Percentiles rank a stretch among this genome's conserved stretches.
phyloP scores from a whole-genome alignment of 331 rosid species.

The Telfairia occidentalis region DNA sequence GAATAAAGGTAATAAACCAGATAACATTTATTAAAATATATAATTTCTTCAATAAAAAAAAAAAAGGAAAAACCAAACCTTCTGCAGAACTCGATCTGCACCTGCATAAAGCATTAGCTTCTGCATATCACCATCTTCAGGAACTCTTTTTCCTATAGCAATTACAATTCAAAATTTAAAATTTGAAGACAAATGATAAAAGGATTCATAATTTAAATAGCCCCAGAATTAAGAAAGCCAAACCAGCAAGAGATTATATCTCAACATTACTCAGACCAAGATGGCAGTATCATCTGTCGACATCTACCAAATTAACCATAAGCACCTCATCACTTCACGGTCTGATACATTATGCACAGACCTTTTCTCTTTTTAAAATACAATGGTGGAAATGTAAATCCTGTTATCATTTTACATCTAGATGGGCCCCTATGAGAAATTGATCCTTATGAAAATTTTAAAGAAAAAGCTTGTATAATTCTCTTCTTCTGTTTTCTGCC shows the following conservation, averaged over 20 bases:
- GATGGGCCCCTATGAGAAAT: neutral
- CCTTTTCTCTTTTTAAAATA: neutral
- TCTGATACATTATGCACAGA: neutral
- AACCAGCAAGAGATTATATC: neutral
- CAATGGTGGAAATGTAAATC: neutral
- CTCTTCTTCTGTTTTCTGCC: neutral
- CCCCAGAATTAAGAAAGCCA: neutral
- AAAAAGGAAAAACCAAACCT: slow-evolving; percentile 37
- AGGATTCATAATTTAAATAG: neutral
- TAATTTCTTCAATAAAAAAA: neutral
- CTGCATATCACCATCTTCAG: slow-evolving; percentile 51
- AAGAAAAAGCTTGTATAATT: neutral
- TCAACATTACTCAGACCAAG: neutral
- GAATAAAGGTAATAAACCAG: neutral
- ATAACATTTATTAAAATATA: neutral
- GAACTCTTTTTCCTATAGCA: slow-evolving; percentile 60
- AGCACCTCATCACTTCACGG: neutral
- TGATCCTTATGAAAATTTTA: neutral
- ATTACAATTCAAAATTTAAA: slow-evolving; percentile 5
- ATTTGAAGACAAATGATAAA: neutral
- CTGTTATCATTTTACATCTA: neutral
- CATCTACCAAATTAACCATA: neutral
- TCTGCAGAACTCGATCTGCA: slow-evolving; percentile 61
- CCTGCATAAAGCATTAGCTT: slow-evolving; percentile 51
- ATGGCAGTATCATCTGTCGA: neutral